Conservation (phyloP, 1,284 basidiomycete genomes). For the Ceratobasidium sp. region DNA sequence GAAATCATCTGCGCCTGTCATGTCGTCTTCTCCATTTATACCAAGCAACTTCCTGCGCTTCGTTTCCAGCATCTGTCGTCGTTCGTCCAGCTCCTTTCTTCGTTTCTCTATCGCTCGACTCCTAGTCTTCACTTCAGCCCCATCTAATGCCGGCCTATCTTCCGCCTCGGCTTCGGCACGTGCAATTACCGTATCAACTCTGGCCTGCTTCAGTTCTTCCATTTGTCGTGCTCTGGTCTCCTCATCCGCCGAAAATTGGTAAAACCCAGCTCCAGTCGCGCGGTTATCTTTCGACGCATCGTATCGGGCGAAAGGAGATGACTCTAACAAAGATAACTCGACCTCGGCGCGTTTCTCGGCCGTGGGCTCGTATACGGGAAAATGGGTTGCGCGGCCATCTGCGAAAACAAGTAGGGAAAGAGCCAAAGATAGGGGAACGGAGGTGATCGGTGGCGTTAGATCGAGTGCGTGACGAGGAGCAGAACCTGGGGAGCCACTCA, state of each 20-base stretch:
- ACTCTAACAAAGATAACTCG: slow-evolving; percentile 75
- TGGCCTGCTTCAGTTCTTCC: slow-evolving; percentile 71
- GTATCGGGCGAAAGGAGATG: slow-evolving; percentile 77
- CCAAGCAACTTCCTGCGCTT: slow-evolving; percentile 69
- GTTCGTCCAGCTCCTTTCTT: slow-evolving; percentile 78
- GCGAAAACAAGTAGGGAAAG: slow-evolving; percentile 25
- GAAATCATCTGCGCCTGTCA: slow-evolving; percentile 64
- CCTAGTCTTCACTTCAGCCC: not conserved
- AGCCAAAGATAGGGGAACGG: not conserved
- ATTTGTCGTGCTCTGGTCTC: slow-evolving; percentile 76
- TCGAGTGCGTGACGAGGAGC: not conserved
- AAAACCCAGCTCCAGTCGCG: slow-evolving; percentile 88
- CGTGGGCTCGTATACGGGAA: slow-evolving; percentile 87
- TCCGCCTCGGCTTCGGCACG: slow-evolving; percentile 66
- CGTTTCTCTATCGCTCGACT: slow-evolving; percentile 79
- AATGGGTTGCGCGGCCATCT: slow-evolving; percentile 75
- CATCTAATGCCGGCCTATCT: slow-evolving; percentile 53
- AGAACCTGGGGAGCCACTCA: not conserved
- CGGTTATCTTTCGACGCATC: slow-evolving; percentile 83
- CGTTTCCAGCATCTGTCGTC: slow-evolving; percentile 76
- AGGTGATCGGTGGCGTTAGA: not conserved
- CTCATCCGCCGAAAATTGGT: slow-evolving; percentile 86
- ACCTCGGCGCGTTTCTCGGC: slow-evolving; percentile 78
- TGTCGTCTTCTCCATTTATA: slow-evolving; percentile 40
- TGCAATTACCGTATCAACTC: slow-evolving; percentile 74